A percentile compares a stretch with the other conserved stretches of the same genome.
phyloP scores from a whole-genome alignment of 2,329 filamentous ascomycete genomes.

The Xylariaceae sp. region DNA sequence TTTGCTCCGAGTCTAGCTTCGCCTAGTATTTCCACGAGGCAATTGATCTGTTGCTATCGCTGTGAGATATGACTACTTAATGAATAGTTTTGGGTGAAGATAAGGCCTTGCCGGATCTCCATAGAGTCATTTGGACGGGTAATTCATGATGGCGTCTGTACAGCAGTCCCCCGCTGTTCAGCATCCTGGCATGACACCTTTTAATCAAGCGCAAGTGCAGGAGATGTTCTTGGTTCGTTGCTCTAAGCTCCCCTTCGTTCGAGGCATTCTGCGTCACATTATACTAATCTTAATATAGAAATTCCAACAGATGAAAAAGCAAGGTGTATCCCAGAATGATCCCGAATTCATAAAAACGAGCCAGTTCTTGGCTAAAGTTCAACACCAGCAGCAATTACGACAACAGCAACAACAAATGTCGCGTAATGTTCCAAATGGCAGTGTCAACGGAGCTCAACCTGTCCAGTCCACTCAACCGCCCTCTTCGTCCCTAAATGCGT shows the following conservation, averaged over 20 bases:
- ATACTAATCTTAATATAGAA: constrained; percentile 61
- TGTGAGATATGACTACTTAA: constrained; percentile 39
- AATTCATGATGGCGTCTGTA: constrained; percentile 75
- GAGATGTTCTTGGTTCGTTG: constrained; percentile 67
- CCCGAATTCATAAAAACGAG: constrained; percentile 87
- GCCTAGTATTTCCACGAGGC: constrained; percentile 10
- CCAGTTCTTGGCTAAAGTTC: constrained; percentile 74
- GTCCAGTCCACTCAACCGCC: constrained; percentile 45
- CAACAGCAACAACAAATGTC: constrained; percentile 57
- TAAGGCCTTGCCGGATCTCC: constrained; percentile 28
- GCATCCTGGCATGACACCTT: constrained; percentile 64
- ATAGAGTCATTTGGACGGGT: constrained; percentile 24
- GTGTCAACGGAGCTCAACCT: constrained; percentile 55
- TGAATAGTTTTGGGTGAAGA: constrained; percentile 31
- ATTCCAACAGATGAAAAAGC: constrained; percentile 86
- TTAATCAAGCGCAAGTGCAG: constrained; percentile 79
- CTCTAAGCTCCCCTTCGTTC: neutral
- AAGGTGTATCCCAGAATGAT: constrained; percentile 79
- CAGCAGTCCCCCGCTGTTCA: constrained; percentile 74
- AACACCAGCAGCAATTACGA: constrained; percentile 67
- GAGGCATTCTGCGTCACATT: neutral
- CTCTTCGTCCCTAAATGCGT: constrained; percentile 44
- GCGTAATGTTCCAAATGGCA: constrained; percentile 62
- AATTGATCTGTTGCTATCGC: constrained; percentile 25
- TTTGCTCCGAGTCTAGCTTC: constrained; percentile 3